Base-by-base conservation (phyloP, 768 basidiomycete species). In the Mycena rosella region DNA sequence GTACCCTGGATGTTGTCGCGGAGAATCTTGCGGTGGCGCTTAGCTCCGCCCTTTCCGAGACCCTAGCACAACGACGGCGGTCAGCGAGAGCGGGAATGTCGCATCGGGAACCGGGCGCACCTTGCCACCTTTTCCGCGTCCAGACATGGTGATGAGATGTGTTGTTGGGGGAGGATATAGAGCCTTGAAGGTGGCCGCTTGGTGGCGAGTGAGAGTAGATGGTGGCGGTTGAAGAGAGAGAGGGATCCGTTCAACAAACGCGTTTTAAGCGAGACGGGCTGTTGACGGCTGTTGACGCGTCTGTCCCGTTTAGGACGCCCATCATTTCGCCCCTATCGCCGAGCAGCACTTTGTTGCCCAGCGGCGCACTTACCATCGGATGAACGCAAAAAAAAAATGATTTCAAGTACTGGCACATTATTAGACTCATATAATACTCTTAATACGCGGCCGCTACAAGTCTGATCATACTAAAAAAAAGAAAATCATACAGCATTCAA, bases 1-100 rank as follows among this genome's bases (percentile, higher is more conserved):
- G 78, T 76, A 85, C 93, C 94, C 79, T 93, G 92, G 69, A 92
- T 91, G 83, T 90, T 93, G 78, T 93, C 90, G 68, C 91, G 90
- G 73, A 92, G 87, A 82, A 93, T 91, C 83, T 91, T 91, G 77
- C 90, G 88, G 79, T 92, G 90, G 78, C 91, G 89, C 83, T 91
- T 92, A 60, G 90, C 91, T 78, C 91, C 90, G 74, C 91, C 89
- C 83, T 91, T 92, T 80, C 91, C 90, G 79, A 91, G 89, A 74
- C 91, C 91, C 89, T 91, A 60, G 27, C 18, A 27, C 5, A 15
- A 36, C 45, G 14, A 47, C 13, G 24, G 13, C 18, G 29, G 53
- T 56, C 9, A 60, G 52, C 26, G 38, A 32, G 14, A 38, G 15
- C 34, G 32, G 13, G 32, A 14, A 20, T 9, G 27, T 5, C 15